Evolutionary conservation across 192 early-diverging fungal species (phyloP), one percentile per base, ranked within the genome.

Genomic region (Podochytrium sp.): DNA sequence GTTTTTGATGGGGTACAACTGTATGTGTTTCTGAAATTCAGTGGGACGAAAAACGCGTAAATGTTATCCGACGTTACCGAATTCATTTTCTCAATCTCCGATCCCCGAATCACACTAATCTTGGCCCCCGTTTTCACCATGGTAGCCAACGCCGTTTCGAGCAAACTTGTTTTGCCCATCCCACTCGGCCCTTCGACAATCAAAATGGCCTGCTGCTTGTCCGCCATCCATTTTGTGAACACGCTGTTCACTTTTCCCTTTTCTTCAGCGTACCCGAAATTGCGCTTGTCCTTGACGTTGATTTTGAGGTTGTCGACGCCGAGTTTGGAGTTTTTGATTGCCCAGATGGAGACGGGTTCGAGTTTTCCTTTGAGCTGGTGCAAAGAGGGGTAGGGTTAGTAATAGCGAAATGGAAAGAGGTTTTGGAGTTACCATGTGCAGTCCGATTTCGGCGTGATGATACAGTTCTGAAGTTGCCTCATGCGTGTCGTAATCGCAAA

Each of bases 401-500:
- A 47, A 57, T 37, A 29, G 6, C 29, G 16, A n/a, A 53, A n/a
- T 43, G 29, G 35, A 16, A 35, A 38, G 34, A 33, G 6, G 20
- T 2, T 0, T 3, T n/a, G 5, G 32, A 34, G 39, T 25, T 37
- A 75, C 75, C 56, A 76, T 63, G 33, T 76, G 65, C 18, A 60
- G 65, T 14, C 75, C 75, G 29, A 76, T 69, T 62, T 76, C 75
- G 3, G 57, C 56, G 39, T 70, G 66, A 2, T 76, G 65, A 40
- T 69, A 76, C 10, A 76, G 39, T 27, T 76, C 66, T 12, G 50
- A 37, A 16, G 75, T 76, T 1, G 58, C 41, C 37, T 65, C 60
- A 33, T 76, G 65, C 2, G 75, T 76, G 33, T 76, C 75, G 34
- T 76, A 58, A 55, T 76, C 75, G 42, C 75, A 76, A 47, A 76